Conservation (phyloP, 176 grass and related monocot genomes). For the Oryza coarctata region DNA sequence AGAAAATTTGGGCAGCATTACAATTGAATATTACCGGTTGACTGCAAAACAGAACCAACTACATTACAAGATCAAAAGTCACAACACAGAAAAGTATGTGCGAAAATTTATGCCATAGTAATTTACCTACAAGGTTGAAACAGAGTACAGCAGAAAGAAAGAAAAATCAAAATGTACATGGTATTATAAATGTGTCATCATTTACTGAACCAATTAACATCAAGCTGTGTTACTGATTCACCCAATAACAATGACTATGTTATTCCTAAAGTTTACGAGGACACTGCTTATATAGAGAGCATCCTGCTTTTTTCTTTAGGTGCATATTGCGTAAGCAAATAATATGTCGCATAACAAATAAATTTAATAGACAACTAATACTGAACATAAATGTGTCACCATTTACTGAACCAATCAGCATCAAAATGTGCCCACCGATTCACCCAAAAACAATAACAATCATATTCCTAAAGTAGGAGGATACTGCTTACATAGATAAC, state of each 20-base stretch:
- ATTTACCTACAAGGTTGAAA: not conserved
- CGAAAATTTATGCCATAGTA: not conserved
- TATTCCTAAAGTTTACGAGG: conserved; percentile 60
- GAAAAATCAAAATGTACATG: not conserved
- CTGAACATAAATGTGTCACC: conserved; percentile 28
- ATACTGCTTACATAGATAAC: conserved; percentile 30
- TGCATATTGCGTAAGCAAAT: not conserved
- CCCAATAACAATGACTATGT: conserved; percentile 51
- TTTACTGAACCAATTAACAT: conserved; percentile 62
- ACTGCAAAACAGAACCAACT: not conserved
- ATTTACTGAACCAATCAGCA: conserved; percentile 61
- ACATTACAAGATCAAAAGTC: not conserved
- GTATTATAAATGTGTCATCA: conserved; percentile 33
- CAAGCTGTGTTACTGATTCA: conserved; percentile 42
- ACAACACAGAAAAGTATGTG: not conserved
- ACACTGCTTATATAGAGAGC: conserved; percentile 28
- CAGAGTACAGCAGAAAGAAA: not conserved
- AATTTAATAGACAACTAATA: not conserved
- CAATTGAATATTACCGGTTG: not conserved
- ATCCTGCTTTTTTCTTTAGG: conserved; percentile 46
- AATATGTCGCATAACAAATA: not conserved
- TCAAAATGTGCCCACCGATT: conserved; percentile 33
- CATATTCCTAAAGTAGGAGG: conserved; percentile 55
- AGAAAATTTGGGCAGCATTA: not conserved
- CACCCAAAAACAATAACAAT: conserved; percentile 58